Evolutionary conservation across 306 rosid genomes (phyloP).

Genomic region (Castanea mollissima): DNA sequence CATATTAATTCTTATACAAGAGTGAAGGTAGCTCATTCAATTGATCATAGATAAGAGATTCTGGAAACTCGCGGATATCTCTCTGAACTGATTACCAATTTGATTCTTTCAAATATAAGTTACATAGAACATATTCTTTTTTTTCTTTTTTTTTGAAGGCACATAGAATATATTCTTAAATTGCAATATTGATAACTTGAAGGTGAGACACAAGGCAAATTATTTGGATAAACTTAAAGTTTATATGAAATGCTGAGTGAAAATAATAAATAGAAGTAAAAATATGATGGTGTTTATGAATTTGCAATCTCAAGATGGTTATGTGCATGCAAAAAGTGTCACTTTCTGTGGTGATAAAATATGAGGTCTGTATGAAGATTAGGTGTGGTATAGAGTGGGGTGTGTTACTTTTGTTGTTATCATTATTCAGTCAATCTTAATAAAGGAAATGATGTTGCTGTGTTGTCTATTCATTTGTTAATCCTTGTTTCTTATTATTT

Average conservation of each 20-base stretch:
- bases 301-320: background rate
- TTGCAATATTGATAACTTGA: background rate
- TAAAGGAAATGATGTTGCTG: background rate
- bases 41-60: background rate
- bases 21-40: background rate
- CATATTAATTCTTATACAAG: background rate
- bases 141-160: too few relatives aligned
- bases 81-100: background rate
- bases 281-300: background rate
- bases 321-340: background rate
- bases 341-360: background rate
- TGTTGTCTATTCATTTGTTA: background rate
- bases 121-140: background rate
- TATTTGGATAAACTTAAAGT: background rate
- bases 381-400: background rate
- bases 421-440: background rate
- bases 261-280: background rate
- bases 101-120: background rate
- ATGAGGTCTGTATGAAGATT: background rate
- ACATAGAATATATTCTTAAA: background rate
- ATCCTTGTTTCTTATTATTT: background rate
- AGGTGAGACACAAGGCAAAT: background rate
- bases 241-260: background rate
- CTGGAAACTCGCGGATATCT: background rate
- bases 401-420: background rate